Evolutionary conservation across 306 rosid species (phyloP).

Genomic region (Acacia crassicarpa): DNA sequence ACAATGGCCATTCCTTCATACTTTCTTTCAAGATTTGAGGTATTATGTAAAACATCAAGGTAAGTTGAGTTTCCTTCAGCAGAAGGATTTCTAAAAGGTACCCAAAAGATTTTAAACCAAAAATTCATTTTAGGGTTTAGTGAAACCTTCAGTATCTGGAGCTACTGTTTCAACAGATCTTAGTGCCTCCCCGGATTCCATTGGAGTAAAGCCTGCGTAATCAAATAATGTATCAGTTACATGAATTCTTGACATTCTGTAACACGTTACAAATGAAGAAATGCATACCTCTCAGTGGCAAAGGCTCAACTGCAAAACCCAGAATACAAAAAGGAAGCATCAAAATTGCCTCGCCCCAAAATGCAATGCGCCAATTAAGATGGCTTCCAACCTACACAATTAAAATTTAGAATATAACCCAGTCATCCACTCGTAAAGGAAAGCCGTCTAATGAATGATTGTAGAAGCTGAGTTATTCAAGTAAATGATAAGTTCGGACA

Average conservation of each 20-base stretch:
- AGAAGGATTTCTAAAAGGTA: slow-evolving; percentile 12
- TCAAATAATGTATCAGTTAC: slow-evolving; percentile 11
- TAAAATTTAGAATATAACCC: slow-evolving; percentile 1
- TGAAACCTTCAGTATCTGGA: slow-evolving; percentile 66
- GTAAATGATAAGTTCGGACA: slow-evolving; percentile 3
- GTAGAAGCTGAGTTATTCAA: slow-evolving; percentile 17
- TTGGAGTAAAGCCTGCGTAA: slow-evolving; percentile 62
- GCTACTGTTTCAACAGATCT: slow-evolving; percentile 42
- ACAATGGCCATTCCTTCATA: slow-evolving; percentile 1
- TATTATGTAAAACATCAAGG: slow-evolving; percentile 14
- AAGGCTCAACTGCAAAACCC: slow-evolving; percentile 78
- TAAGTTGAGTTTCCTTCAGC: slow-evolving; percentile 3
- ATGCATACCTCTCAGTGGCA: slow-evolving; percentile 69
- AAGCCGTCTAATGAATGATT: background rate
- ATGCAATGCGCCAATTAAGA: slow-evolving; percentile 82
- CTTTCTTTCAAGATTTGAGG: slow-evolving; percentile 3
- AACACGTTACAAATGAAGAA: slow-evolving; percentile 28
- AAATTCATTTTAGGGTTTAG: slow-evolving; percentile 19
- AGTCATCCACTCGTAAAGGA: background rate
- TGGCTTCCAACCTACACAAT: slow-evolving; percentile 67
- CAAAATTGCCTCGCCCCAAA: slow-evolving; percentile 77
- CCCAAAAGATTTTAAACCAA: slow-evolving; percentile 8
- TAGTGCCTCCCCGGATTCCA: slow-evolving; percentile 43
- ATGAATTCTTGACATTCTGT: slow-evolving; percentile 13
- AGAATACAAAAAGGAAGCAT: slow-evolving; percentile 92